These are phyloP conservation scores for Raphanus sativus DNA, from an alignment of 345 rosid genomes.

Conservation along the genomic window DNA sequence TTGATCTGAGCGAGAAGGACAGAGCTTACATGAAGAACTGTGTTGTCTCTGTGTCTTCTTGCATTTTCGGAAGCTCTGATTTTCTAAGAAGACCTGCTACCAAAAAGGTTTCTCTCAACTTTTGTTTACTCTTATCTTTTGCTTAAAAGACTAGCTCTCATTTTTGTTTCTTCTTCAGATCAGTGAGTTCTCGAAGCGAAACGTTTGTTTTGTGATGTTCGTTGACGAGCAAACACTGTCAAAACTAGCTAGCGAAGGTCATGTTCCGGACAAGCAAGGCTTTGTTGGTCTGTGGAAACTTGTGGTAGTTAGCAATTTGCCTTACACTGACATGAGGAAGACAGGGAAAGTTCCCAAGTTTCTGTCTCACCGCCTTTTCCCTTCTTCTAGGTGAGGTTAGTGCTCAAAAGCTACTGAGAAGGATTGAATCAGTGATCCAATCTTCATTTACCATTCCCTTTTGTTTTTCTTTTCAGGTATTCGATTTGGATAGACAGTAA, in stretches of 20 bases:
- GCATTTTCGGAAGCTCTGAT: slow-evolving; percentile 95
- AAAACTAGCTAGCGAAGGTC: slow-evolving; percentile 71
- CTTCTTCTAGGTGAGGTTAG: slow-evolving; percentile 73
- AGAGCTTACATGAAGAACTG: slow-evolving; percentile 72
- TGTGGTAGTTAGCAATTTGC: slow-evolving; percentile 72
- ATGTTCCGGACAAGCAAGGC: slow-evolving; percentile 69
- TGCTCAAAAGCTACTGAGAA: slow-evolving; percentile 12
- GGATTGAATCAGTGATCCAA: background rate
- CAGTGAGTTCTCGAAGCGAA: slow-evolving; percentile 76
- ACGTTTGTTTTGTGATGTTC: slow-evolving; percentile 88
- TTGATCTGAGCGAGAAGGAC: slow-evolving; percentile 66
- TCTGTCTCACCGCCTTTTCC: slow-evolving; percentile 88
- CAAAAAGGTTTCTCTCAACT: slow-evolving; percentile 47
- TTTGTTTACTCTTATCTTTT: background rate
- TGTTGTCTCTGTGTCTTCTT: slow-evolving; percentile 75
- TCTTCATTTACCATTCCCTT: background rate
- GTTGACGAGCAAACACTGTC: slow-evolving; percentile 83
- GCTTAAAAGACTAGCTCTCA: slow-evolving; percentile 3
- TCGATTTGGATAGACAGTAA: slow-evolving; percentile 97
- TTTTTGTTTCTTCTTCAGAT: slow-evolving; percentile 51
- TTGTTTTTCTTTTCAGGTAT: slow-evolving; percentile 51
- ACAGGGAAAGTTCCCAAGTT: slow-evolving; percentile 95
- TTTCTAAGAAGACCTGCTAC: slow-evolving; percentile 83
- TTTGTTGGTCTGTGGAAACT: slow-evolving; percentile 82
- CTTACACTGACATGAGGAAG: slow-evolving; percentile 76